Evolutionary conservation across 371 early-diverging fungal genomes (phyloP).

Genomic region (Quaeritorhiza haematococci): DNA sequence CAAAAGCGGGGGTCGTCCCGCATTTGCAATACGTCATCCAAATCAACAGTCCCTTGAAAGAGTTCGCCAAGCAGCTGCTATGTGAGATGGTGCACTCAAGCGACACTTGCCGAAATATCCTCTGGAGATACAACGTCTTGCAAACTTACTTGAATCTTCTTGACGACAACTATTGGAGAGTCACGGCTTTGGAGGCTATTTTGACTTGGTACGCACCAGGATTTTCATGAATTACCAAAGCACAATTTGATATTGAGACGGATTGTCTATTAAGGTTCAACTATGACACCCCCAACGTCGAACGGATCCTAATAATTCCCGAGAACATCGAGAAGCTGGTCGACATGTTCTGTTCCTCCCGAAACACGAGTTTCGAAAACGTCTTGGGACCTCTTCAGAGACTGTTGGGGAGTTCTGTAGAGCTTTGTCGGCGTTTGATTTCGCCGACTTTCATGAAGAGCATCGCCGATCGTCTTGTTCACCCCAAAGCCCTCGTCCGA

Average conservation of each 20-base stretch:
- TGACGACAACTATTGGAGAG: constrained; percentile 53
- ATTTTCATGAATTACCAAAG: background rate
- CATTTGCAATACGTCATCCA: constrained; percentile 43
- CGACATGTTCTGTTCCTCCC: constrained; percentile 36
- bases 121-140: constrained; percentile 44
- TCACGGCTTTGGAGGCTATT: constrained; percentile 55
- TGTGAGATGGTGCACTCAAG: constrained; percentile 57
- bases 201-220: constrained; percentile 40
- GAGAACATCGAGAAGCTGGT: constrained; percentile 31
- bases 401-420: constrained; percentile 34
- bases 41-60: constrained; percentile 44
- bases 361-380: constrained; percentile 40
- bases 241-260: background rate
- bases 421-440: constrained; percentile 31
- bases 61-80: constrained; percentile 56
- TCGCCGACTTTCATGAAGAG: constrained; percentile 32
- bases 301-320: constrained; percentile 33
- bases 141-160: constrained; percentile 45
- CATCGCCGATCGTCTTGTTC: constrained; percentile 30
- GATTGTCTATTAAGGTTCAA: constrained; percentile 42
- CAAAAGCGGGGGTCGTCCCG: constrained; percentile 48
- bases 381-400: constrained; percentile 45
- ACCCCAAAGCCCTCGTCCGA: constrained; percentile 47
- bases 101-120: constrained; percentile 33
- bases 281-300: constrained; percentile 42